Percentiles rank a stretch among this genome's conserved stretches.
Conservation (phyloP, 192 early-diverging fungal genomes). For the Cladochytrium replicatum region DNA sequence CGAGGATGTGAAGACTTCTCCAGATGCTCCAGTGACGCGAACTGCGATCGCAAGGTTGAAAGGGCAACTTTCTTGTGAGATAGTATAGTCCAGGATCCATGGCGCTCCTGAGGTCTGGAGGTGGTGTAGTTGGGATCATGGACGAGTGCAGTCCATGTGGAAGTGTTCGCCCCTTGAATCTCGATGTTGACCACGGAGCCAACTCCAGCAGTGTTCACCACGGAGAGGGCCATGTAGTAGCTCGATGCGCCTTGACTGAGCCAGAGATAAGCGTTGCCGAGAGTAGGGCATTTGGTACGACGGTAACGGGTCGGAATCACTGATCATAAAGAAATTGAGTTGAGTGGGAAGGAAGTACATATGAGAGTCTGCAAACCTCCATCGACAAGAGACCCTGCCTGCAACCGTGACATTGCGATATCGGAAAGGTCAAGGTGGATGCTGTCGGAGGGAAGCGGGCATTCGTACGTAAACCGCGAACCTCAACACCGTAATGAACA, state of each 20-base stretch:
- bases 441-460: not conserved
- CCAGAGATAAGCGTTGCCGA: conserved; percentile 8
- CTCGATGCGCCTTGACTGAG: conserved; percentile 2
- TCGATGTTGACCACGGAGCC: conserved; percentile 5
- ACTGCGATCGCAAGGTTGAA: not conserved
- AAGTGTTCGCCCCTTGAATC: not conserved
- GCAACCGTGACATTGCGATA: conserved; percentile 10
- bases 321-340: too few species aligned
- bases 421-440: conserved; percentile 8
- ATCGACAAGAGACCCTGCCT: not conserved
- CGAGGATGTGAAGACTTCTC: conserved; percentile 1
- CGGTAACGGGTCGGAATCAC: conserved; percentile 5
- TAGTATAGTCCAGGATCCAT: conserved; percentile 9
- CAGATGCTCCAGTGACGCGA: conserved; percentile 2
- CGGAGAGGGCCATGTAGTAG: conserved; percentile 7
- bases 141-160: not conserved
- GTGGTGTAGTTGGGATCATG: conserved; percentile 9
- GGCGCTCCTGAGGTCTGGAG: conserved; percentile 10
- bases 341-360: too few species aligned
- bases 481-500: conserved; percentile 1
- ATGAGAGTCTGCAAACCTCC: not conserved
- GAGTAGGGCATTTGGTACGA: conserved; percentile 4
- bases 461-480: conserved; percentile 7
- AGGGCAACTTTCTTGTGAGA: conserved; percentile 7
- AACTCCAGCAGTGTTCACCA: conserved; percentile 7